Evolutionary conservation across 2,329 filamentous ascomycete species (phyloP), one percentile per base, ranked within the genome.

Genomic region (Fusarium stilboides): DNA sequence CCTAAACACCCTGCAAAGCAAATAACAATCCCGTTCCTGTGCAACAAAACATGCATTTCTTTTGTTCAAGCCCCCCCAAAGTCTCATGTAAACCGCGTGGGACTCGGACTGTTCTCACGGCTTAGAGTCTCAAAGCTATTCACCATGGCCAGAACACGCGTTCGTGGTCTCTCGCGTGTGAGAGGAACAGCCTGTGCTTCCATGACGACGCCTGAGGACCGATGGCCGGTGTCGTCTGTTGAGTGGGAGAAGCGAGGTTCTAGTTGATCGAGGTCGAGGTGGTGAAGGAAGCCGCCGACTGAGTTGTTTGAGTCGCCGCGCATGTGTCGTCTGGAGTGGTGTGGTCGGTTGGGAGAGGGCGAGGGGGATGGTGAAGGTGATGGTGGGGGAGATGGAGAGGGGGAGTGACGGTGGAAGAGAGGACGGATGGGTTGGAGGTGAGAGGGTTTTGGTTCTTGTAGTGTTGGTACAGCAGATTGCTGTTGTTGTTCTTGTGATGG

Each of bases 71-170:
- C 12, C 7, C 26, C 7, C 26, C 20, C 1, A 3, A 43, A 31
- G 7, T 39, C 19, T 39, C 51, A 71, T 24, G 50, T 49, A 40
- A 59, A 65, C 17, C 70, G 62, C 55, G 65, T 74, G 22, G 83
- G 78, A 62, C 84, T 87, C 6, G 83, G 78, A 57, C 84, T 87
- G 9, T 70, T 75, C 24, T 81, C 80, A 42, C 80, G 78, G 64
- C 82, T 86, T 55, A 77, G 75, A 34, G 76, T 81, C 80, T 89
- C 87, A 62, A 89, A 81, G 61, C 78, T 83, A 71, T 88, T 82
- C 39, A 89, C 86, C 85, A 89, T 87, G 45, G 82, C 80, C 46
- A 87, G 74, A 28, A 89, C 87, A 36, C 82, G 76, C 15, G 83
- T 83, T 68, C 79, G 75, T 12, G 83, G 80, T 60, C 76, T 76